Conservation (phyloP, 2,329 filamentous ascomycete species). For the Cladophialophora yegresii region DNA sequence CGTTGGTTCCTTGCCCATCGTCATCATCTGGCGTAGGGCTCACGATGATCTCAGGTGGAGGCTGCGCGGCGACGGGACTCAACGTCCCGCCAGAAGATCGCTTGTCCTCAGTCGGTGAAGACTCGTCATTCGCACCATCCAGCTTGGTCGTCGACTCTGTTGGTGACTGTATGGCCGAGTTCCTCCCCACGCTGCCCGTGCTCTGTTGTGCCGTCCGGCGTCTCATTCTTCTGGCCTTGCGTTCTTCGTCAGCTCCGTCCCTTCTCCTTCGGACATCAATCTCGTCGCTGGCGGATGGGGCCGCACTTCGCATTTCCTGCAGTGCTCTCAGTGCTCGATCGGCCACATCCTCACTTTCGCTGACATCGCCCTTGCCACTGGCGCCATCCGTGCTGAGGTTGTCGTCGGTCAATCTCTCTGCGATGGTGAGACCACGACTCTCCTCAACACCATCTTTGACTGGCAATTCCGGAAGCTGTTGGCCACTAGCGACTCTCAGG, state of each 20-base stretch:
- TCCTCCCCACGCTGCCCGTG: conserved; percentile 35
- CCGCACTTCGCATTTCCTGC: conserved; percentile 73
- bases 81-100: conserved; percentile 29
- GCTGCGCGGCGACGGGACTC: conserved; percentile 21
- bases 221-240: conserved; percentile 66
- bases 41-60: conserved; percentile 36
- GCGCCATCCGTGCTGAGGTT: conserved; percentile 34
- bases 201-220: conserved; percentile 60
- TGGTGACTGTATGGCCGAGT: conserved; percentile 29
- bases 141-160: conserved; percentile 25
- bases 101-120: conserved; percentile 21
- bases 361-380: conserved; percentile 42
- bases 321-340: conserved; percentile 80
- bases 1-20: conserved; percentile 2
- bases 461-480: conserved; percentile 73
- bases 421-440: conserved; percentile 47
- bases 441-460: conserved; percentile 58
- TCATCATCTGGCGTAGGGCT: conserved; percentile 36
- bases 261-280: conserved; percentile 63
- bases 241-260: conserved; percentile 78
- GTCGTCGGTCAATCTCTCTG: conserved; percentile 36
- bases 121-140: conserved; percentile 23
- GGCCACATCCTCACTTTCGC: conserved; percentile 71
- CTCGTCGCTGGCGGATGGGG: conserved; percentile 49
- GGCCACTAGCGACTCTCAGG: conserved; percentile 83